Percentiles rank a stretch among this genome's conserved stretches.
phyloP scores from a whole-genome alignment of 352 stramenopile genomes.

The Phytophthora sp. region DNA sequence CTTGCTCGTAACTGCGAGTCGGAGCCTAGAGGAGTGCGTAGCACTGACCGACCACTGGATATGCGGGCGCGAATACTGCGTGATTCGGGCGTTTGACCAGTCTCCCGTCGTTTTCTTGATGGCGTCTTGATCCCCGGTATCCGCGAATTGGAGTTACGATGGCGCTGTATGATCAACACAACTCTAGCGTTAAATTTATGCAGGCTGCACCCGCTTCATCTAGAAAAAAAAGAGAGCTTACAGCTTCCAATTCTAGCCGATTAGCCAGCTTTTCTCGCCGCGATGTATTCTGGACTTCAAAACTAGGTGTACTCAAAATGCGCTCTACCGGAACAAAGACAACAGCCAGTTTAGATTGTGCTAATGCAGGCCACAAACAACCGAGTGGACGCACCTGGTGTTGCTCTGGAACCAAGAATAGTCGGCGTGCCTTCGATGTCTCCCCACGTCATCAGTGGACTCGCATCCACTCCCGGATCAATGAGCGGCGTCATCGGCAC shows the following conservation, averaged over 20 bases:
- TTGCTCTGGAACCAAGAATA: constrained; percentile 47
- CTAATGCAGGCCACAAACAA: neutral
- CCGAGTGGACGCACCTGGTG: constrained; percentile 42
- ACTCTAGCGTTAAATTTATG: neutral
- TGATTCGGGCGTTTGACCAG: constrained; percentile 33
- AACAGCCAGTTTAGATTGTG: neutral
- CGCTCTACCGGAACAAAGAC: constrained; percentile 35
- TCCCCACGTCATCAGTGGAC: constrained; percentile 87
- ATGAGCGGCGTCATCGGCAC: constrained; percentile 85
- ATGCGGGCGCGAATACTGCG: constrained; percentile 60
- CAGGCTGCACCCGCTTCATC: neutral
- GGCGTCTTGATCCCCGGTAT: constrained; percentile 29
- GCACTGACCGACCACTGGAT: constrained; percentile 51
- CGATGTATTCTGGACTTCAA: constrained; percentile 72
- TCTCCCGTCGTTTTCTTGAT: constrained; percentile 34
- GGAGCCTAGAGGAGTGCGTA: constrained; percentile 57
- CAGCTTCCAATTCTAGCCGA: constrained; percentile 63
- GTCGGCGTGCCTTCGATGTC: constrained; percentile 84
- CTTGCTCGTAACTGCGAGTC: constrained; percentile 76
- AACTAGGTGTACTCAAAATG: constrained; percentile 51
- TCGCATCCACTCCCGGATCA: constrained; percentile 71
- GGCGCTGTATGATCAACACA: constrained; percentile 22
- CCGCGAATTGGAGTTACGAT: constrained; percentile 29
- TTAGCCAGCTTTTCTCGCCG: constrained; percentile 67
- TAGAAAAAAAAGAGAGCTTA: constrained; percentile 31